A percentile compares a stretch with the other conserved stretches of the same genome.
Conservation (phyloP, 31 red algal genomes). For the Porphyra umbilicalis region DNA sequence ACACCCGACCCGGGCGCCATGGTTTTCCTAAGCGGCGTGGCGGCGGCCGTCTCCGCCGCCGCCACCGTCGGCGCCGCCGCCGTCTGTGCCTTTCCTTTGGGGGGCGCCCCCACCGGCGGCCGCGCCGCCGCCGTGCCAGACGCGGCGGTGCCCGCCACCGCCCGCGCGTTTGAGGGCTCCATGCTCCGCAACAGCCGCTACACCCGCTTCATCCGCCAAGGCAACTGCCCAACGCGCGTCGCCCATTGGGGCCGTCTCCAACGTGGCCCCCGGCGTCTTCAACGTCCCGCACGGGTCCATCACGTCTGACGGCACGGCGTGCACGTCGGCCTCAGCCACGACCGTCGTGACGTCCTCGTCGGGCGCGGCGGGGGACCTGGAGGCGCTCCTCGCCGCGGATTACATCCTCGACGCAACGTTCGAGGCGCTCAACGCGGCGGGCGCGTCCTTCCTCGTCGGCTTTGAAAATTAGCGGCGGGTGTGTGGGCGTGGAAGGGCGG, state of each 20-base stretch:
- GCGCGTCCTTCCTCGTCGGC: slow-evolving; percentile 54
- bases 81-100: not conserved
- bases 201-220: slow-evolving; percentile 40
- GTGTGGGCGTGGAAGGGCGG: slow-evolving; percentile 22
- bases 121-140: not conserved
- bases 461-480: slow-evolving; percentile 29
- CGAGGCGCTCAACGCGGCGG: slow-evolving; percentile 16
- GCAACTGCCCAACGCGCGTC: slow-evolving; percentile 27
- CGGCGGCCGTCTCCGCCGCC: not conserved
- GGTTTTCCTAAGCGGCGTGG: not conserved
- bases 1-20: not conserved
- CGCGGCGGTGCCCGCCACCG: not conserved
- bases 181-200: not conserved
- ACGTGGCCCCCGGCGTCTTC: slow-evolving; percentile 18
- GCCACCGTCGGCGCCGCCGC: not conserved
- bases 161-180: not conserved
- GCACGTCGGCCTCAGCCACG: slow-evolving; percentile 22
- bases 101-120: not conserved
- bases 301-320: slow-evolving; percentile 28
- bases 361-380: not conserved
- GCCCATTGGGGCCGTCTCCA: slow-evolving; percentile 14
- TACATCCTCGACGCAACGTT: not conserved
- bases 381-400: not conserved
- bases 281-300: slow-evolving; percentile 36
- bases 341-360: slow-evolving; percentile 10